These are phyloP conservation scores for Euphrasia arctica DNA, from an alignment of 305 asterid genomes.

Conservation along the genomic window DNA sequence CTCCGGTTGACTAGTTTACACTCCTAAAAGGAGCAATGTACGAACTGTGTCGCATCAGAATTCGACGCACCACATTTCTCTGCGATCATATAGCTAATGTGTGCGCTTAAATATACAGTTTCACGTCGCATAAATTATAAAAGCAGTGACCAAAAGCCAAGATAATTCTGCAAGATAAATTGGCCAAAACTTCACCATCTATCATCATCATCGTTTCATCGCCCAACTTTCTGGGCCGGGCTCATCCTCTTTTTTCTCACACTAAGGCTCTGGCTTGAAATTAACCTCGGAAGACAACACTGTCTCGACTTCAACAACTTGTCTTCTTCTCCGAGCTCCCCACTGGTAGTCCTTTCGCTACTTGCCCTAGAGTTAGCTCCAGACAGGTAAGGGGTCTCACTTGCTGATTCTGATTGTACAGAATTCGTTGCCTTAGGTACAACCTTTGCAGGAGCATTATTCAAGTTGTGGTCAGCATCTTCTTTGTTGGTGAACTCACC, in stretches of 20 bases:
- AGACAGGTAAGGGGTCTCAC: conserved; percentile 29
- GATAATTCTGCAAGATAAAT: neutral
- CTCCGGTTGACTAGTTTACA: no score
- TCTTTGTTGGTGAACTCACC: conserved; percentile 20
- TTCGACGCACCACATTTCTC: no score
- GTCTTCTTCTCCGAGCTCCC: conserved; percentile 21
- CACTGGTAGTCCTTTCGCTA: conserved; percentile 34
- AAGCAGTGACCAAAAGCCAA: neutral
- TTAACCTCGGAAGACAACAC: conserved; percentile 45
- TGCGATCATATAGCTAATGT: no score
- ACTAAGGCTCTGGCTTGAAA: conserved; percentile 37
- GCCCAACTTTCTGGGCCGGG: conserved; percentile 27
- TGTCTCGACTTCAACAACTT: conserved; percentile 33
- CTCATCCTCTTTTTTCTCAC: conserved; percentile 35
- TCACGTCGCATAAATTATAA: neutral
- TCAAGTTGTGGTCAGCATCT: conserved; percentile 1
- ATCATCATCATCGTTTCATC: conserved; percentile 5
- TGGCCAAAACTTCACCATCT: neutral
- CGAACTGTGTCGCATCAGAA: no score
- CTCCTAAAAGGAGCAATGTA: no score
- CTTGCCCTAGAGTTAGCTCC: conserved; percentile 25
- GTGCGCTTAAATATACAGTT: neutral
- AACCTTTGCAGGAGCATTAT: conserved; percentile 16
- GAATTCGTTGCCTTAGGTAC: conserved; percentile 6
- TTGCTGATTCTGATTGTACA: conserved; percentile 18